Evolutionary conservation across 2,329 filamentous ascomycete genomes (phyloP), one percentile per base, ranked within the genome.

Genomic region (Aspergillus brunneoviolaceus): DNA sequence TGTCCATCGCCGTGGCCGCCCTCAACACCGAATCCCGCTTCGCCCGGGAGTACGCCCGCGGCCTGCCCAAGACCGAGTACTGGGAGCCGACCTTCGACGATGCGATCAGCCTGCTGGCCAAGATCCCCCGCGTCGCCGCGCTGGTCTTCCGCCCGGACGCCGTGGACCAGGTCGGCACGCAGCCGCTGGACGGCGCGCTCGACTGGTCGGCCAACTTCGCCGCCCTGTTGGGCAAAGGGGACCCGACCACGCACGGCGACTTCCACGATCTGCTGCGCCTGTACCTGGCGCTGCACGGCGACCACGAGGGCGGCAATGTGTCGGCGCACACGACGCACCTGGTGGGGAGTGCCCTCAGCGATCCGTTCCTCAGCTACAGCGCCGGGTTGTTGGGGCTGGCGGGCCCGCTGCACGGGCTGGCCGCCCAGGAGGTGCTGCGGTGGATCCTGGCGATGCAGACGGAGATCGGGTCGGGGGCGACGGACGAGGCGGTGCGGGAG

Each of bases 161-260:
- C 79, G 83, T 69, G 87, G 93, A 75, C 88, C 89, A 72, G 81
- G 90, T 66, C 82, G 96, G 63, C 87, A 91, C 9, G 85, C 89
- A 69, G 81, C 90, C 76, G 82, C 72, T 96, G 53, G 93, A 99
- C 70, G 78, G 86, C 60, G 84, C 89, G 68, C 91, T 97, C 80
- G 95, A 99, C 79, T 99, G 95, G 95, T 89, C 93, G 0, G 96
- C 97, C 84, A 99, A 99, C 84, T 99, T 97, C 72, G 95, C 95
- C 50, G 91, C 92, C 66, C 92, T 98, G 87, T 86, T 98, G 57
- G 94, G 94, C 72, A 96, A 96, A 81, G 86, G 89, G 54, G 92
- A 92, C 67, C 87, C 39, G 39, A 42, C 89, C 77, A 84, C 96
- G 78, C 89, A 98, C 69, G 55, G 72, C 60, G 69, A 78, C 63